These are phyloP conservation scores for Aegilops umbellulata DNA, from an alignment of 176 grass and related monocot genomes.

Conservation along the genomic window DNA sequence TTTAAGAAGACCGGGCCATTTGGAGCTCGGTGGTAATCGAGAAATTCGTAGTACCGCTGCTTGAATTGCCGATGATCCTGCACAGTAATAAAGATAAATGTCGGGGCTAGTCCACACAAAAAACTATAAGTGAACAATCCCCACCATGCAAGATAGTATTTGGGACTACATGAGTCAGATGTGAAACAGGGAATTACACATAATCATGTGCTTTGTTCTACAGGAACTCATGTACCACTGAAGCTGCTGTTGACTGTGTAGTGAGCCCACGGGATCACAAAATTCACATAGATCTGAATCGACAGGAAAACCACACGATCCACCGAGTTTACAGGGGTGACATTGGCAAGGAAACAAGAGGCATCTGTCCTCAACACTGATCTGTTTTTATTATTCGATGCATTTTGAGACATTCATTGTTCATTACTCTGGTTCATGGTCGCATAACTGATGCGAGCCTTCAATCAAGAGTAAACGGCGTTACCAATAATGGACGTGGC, in stretches of 20 bases:
- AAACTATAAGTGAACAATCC: conserved; percentile 4
- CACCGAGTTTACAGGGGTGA: not conserved
- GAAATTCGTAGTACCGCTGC: conserved; percentile 84
- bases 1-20: conserved; percentile 83
- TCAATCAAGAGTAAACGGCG: not conserved
- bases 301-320: not conserved
- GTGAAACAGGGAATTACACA: not conserved
- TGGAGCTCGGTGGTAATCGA: conserved; percentile 69
- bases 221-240: not conserved
- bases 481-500: not conserved
- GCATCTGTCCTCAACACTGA: not conserved
- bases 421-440: not conserved
- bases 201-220: not conserved
- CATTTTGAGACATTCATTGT: not conserved
- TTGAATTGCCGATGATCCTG: conserved; percentile 91
- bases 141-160: not conserved
- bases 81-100: conserved; percentile 9
- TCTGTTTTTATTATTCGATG: not conserved
- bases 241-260: not conserved
- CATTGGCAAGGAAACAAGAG: not conserved
- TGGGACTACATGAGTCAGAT: not conserved
- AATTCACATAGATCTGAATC: not conserved
- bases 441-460: not conserved
- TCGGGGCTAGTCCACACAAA: conserved; percentile 1
- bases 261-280: not conserved